Percentiles rank a stretch among this genome's conserved stretches.
Conservation (phyloP, 2,329 filamentous ascomycete genomes). For the Pestalotiopsis sp. region DNA sequence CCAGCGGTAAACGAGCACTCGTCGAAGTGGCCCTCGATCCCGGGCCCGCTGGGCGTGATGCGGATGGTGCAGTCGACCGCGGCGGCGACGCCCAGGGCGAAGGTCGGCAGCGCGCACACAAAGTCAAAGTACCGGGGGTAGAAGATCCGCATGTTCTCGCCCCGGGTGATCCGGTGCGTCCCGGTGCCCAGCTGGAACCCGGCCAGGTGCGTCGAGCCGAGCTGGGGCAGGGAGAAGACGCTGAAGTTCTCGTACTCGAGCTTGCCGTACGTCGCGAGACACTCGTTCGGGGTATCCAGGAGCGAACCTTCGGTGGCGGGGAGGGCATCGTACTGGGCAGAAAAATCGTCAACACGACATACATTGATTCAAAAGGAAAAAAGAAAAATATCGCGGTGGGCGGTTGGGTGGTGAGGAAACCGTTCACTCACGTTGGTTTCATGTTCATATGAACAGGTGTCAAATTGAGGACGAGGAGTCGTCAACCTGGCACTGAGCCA, state of each 20-base stretch:
- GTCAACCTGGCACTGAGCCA: neutral
- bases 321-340: neutral
- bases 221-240: neutral
- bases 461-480: neutral
- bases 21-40: neutral
- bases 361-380: neutral
- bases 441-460: neutral
- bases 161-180: neutral
- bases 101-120: neutral
- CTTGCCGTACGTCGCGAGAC: neutral
- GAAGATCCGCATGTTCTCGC: neutral
- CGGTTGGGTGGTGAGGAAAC: neutral
- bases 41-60: neutral
- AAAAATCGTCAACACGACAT: neutral
- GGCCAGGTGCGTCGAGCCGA: neutral
- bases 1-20: neutral
- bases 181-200: neutral
- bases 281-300: neutral
- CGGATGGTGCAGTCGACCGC: neutral
- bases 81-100: neutral
- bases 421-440: neutral
- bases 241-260: neutral
- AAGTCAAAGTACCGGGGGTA: neutral
- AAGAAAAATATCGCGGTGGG: neutral
- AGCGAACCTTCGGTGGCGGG: neutral